Base-by-base conservation (phyloP, 371 early-diverging fungal species). In the Rhizopus arrhizus region DNA sequence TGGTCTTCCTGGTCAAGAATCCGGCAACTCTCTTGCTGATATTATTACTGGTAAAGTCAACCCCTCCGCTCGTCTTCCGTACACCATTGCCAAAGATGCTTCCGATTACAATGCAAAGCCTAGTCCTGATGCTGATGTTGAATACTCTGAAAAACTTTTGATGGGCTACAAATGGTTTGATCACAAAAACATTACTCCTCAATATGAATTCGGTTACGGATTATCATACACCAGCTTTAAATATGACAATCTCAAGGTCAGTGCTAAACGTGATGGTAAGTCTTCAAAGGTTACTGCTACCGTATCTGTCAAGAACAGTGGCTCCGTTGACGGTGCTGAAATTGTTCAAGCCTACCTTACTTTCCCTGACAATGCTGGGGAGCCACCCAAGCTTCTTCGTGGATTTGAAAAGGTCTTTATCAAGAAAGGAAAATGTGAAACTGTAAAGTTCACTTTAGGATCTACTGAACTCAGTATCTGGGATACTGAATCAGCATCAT, bases 21-120 rank as follows among this genome's bases (percentile, higher is more conserved):
- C 79, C 12, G 87, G 87, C 12, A 80, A 83, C 56, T 69, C 84
- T 12, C 61, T 86, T 34, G 80, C 83, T 5, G 82, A 83, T 58
- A 70, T 86, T 8, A 62, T 85, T 9, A 82, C 83, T 64, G 87
- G 85, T 33, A 70, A 72, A 32, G 72, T 75, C 38, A 85, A 83
- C 56, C 85, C 87, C 16, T 78, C 80, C 38, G 77, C 82, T 10
- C 75, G 83, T 16, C 71, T 87, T 5, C 87, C 87, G 9, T 83
- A 81, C 56, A 82, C 83, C 34, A 79, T 85, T 64, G 70, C 65
- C 61, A 69, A 68, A 28, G 32, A 65, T 8, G 36, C 31, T 5
- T 48, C 16, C 2, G 76, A 84, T 51, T 83, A 80, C 57, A 40
- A 40, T 35, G 47, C 34, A 5, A 41, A 50, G 11, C 32, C 45